A percentile compares a stretch with the other conserved stretches of the same genome.
phyloP scores from a whole-genome alignment of 129 eudicot species.

The Helianthus tuberosus region DNA sequence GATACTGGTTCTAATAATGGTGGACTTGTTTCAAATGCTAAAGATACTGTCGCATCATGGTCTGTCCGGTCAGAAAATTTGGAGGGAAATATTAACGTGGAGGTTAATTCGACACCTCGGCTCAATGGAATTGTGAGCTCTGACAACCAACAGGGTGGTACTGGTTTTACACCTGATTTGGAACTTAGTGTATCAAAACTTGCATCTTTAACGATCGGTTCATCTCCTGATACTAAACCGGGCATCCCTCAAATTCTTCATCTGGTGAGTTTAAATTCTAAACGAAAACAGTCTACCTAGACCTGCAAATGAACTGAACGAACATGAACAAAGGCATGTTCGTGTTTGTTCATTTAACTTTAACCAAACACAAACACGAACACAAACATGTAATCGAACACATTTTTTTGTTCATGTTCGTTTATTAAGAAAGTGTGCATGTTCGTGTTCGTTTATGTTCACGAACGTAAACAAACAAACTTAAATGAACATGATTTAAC shows the following conservation, averaged over 20 bases:
- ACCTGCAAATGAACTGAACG: too few relatives aligned
- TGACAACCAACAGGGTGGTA: conserved; percentile 38
- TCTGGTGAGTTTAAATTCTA: conserved; percentile 50
- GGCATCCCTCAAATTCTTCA: conserved; percentile 92
- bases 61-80: conserved; percentile 32
- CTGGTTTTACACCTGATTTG: conserved; percentile 35
- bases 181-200: conserved; percentile 47
- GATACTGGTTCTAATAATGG: conserved; percentile 48
- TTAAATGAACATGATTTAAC: too few relatives aligned
- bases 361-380: too few relatives aligned
- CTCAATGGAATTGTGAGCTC: conserved; percentile 53
- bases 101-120: conserved; percentile 52
- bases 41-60: conserved; percentile 54
- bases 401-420: too few relatives aligned
- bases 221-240: conserved; percentile 61
- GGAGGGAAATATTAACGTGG: conserved; percentile 43
- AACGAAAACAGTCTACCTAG: background rate
- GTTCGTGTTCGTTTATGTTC: too few relatives aligned
- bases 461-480: too few relatives aligned
- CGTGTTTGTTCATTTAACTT: too few relatives aligned
- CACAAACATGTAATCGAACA: too few relatives aligned
- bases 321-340: too few relatives aligned
- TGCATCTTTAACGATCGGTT: conserved; percentile 41
- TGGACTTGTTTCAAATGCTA: conserved; percentile 38
- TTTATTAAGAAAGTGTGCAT: too few relatives aligned